Base-by-base conservation (phyloP, 106 monocot genomes). In the Acorus gramineus region DNA sequence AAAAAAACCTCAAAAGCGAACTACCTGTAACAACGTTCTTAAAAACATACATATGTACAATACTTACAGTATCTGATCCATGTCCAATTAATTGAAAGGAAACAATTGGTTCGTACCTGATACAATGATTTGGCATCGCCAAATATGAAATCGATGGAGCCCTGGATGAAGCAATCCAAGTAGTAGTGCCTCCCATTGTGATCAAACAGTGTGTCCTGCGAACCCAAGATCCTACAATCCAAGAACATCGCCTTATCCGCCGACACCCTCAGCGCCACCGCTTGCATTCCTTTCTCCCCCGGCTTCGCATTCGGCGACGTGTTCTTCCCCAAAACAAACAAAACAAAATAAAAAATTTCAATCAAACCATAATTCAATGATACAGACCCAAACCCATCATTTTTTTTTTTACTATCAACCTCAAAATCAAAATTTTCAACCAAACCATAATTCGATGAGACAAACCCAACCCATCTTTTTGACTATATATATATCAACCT, bases 81-180 rank as follows among this genome's bases (percentile, higher is more conserved):
- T 28, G 1, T 28, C 28, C 28, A 28, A 28, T 28, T 1, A 28
- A 1, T 28, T 28, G 28, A 28, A 28, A 28, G 28, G 28, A 28
- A 28, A 28, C 28, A 28, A 28, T 28, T 28, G 28, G 28, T 28
- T 28, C 28, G 28, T 62, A 93, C 93, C 88, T 93, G 66, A 68
- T 90, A 95, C 11, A 95, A 50, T 12, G 95, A 90, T 66, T 55
- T 85, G 5, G 90, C 95, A 58, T 61, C 76, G 6, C 95, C 95
- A 47, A 95, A 95, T 51, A 95, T 87, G 76, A 95, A 95, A 61
- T 95, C 95, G 46, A 95, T 90, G 55, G 90, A 84, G 47, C 95
- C 95, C 59, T 82, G 82, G 65, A 95, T 90, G 71, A 73, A 76
- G 55, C 84, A 82, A 44, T 84, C 50, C 11, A 55, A 75, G 82